Evolutionary conservation across 129 eudicot species (phyloP).

Genomic region (Sambucus nigra): DNA sequence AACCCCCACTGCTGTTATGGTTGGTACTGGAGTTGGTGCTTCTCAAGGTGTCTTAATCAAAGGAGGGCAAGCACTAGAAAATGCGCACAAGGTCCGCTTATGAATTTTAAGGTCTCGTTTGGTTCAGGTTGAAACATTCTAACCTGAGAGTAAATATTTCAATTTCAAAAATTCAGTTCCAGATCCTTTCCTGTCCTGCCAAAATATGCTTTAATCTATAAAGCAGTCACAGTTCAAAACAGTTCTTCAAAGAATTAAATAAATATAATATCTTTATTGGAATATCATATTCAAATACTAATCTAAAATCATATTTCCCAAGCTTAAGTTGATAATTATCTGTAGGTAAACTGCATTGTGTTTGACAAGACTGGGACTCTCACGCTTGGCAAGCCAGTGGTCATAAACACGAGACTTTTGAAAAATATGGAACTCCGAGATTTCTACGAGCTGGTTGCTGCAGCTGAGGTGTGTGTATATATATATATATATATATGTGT

Average conservation of each 20-base stretch:
- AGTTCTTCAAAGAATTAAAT: neutral
- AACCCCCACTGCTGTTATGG: constrained; percentile 65
- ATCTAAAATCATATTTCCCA: neutral
- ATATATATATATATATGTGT: too few species aligned
- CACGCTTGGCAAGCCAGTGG: constrained; percentile 70
- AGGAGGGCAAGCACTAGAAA: constrained; percentile 54
- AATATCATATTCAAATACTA: neutral
- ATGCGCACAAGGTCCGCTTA: constrained; percentile 52
- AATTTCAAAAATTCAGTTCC: too few species aligned
- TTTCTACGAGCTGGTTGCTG: constrained; percentile 58
- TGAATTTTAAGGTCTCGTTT: too few species aligned
- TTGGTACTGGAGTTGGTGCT: constrained; percentile 53
- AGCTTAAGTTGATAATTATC: neutral
- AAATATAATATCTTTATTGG: neutral
- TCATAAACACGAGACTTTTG: constrained; percentile 50
- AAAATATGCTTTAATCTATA: too few species aligned
- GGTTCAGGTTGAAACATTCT: too few species aligned
- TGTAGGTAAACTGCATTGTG: constrained; percentile 70
- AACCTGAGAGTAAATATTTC: too few species aligned
- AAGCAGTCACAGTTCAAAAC: too few species aligned
- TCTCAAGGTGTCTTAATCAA: constrained; percentile 55
- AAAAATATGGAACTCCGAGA: constrained; percentile 56
- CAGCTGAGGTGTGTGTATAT: constrained; percentile 86
- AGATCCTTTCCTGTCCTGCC: too few species aligned
- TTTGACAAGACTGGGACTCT: constrained; percentile 91